Evolutionary conservation across 225 moss, liverwort and hornwort genomes (phyloP), one percentile per base, ranked within the genome.

Genomic region (Antitrichia curtipendula): DNA sequence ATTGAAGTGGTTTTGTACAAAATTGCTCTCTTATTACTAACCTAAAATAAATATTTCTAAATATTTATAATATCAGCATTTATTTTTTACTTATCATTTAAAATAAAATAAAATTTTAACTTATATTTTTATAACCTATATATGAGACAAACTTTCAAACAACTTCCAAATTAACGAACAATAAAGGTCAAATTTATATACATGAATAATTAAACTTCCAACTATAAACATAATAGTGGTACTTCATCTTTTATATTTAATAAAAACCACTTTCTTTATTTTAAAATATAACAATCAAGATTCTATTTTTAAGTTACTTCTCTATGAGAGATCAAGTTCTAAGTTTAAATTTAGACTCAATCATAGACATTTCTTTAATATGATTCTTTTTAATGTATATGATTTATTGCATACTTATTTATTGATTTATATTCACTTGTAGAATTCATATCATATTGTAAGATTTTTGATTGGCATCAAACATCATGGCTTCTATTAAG

Each of bases 1-100:
- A n/a, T 8, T 25, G 0, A 54, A 0, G 10, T 3, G 0, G 2
- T 7, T 56, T 4, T 0, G 0, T 1, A 23, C n/a, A 54, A 77
- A 77, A 54, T 25, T 24, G 4, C 0, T 54, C 6, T 24, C 24
- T n/a, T n/a, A n/a, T n/a, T n/a, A 54, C 16, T 24, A 75, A 13
- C 0, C 5, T 34, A 16, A 0, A 24, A 24, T n/a, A 8, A 14
- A 0, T 10, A 16, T 76, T 9, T 54, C 45, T 45, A n/a, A n/a
- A 9, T 3, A 12, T 22, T 53, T 36, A 49, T 20, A 23, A 36
- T 53, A 53, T 23, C 36, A 36, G 0, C 6, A n/a, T 16, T 10
- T 9, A 6, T 3, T 0, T 77, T 77, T 56, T n/a, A 77, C n/a
- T 38, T n/a, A 56, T 56, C 1, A 24, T 41, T 43, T n/a, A n/a